Evolutionary conservation across 2,329 filamentous ascomycete species (phyloP), one percentile per base, ranked within the genome.

Genomic region (Colletotrichum filicis): DNA sequence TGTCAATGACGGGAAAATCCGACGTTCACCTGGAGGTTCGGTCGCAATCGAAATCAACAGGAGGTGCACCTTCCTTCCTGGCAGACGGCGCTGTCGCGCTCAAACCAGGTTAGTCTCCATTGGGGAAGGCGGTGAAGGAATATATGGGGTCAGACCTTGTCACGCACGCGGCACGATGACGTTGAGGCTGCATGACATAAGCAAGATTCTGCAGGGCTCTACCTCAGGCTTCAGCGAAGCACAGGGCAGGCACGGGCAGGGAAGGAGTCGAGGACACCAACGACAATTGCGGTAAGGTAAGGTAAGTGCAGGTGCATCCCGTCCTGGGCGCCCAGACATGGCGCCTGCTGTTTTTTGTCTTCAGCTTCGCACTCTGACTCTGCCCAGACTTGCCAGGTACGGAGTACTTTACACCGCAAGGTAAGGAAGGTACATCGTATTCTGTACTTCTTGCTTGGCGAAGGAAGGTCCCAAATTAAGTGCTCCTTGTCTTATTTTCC

Each of bases 111-210:
- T 30, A 35, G 66, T 26, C 49, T 65, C 63, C 19, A 55, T 58
- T 68, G 28, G 65, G 69, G 4, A 63, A 68, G 58, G 52, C 19
- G 53, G 3, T 1, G 1, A 6, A 16, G 14, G 22, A 19, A n/a
- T 46, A 8, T 55, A 4, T 69, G 66, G 49, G 59, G 22, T 52
- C 32, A 1, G 8, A 16, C 5, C 11, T 37, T 49, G 19, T 58
- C 46, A 52, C 7, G 70, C 66, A 32, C 3, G 32, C 9, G 32
- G 32, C 32, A 49, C 59, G 32, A 73, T 73, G 70, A 73, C 70
- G 70, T 73, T 3, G 24, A 22, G 42, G 19, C 1, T 4, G 19
- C 14, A 56, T 69, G 42, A 69, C 66, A 59, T 73, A 69, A 73
- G 59, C 66, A 69, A 19, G 12, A 16, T 16, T 5, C 2, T 2